Conservation (phyloP, 2,329 filamentous ascomycete species). For the Erysiphe pulchra region DNA sequence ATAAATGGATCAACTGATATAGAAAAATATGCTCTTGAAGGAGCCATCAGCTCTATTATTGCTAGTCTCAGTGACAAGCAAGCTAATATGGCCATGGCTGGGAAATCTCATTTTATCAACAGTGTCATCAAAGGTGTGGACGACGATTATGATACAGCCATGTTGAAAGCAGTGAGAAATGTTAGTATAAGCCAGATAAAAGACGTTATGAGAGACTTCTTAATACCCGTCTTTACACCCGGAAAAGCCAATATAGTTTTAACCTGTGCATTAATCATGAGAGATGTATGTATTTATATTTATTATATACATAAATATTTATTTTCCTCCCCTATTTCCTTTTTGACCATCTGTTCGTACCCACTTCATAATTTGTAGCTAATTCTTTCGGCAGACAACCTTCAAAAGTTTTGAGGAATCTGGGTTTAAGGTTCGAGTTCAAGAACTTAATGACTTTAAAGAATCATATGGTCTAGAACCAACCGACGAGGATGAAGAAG, state of each 20-base stretch:
- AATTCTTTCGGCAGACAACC: conserved; percentile 29
- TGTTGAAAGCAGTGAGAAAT: conserved; percentile 51
- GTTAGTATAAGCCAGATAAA: conserved; percentile 58
- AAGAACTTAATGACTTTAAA: conserved; percentile 54
- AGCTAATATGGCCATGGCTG: conserved; percentile 58
- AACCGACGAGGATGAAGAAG: conserved; percentile 26
- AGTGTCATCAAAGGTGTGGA: conserved; percentile 54
- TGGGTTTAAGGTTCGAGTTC: conserved; percentile 57
- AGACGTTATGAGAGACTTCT: conserved; percentile 42
- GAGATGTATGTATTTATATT: conserved; percentile 34
- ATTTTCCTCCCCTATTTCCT: no score
- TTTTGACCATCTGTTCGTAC: no score
- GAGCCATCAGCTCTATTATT: conserved; percentile 74
- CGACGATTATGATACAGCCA: conserved; percentile 50
- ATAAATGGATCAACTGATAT: conserved; percentile 45
- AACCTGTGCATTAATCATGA: conserved; percentile 66
- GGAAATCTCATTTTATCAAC: conserved; percentile 58
- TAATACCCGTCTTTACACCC: conserved; percentile 59
- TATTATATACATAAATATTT: no score
- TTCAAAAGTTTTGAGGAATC: conserved; percentile 45
- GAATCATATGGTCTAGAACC: conserved; percentile 61
- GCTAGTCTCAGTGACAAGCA: conserved; percentile 71
- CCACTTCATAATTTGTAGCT: conserved; percentile 1
- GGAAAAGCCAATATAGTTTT: conserved; percentile 64
- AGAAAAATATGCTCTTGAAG: conserved; percentile 47